A percentile compares a stretch with the other conserved stretches of the same genome.
Conservation (phyloP, 441 rosid species). For the Erodium moschatum region DNA sequence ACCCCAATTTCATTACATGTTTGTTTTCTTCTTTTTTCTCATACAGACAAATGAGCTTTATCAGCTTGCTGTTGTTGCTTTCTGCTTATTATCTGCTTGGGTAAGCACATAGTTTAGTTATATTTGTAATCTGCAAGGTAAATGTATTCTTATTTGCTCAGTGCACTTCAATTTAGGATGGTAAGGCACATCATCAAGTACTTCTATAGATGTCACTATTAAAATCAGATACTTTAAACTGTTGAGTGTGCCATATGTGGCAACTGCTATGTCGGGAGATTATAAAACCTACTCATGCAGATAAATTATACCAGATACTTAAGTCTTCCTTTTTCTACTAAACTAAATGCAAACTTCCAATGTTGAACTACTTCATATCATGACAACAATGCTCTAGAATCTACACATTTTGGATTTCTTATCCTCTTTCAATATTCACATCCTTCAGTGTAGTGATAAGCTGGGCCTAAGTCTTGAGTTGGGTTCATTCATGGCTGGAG, state of each 20-base stretch:
- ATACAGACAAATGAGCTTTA: slow-evolving; percentile 90
- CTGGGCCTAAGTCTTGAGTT: slow-evolving; percentile 96
- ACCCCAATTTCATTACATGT: slow-evolving; percentile 5
- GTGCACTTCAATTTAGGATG: background rate
- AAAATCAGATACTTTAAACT: background rate
- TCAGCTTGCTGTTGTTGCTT: slow-evolving; percentile 95
- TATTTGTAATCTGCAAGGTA: background rate
- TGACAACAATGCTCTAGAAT: background rate
- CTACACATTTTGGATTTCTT: background rate
- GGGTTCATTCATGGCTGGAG: slow-evolving; percentile 97
- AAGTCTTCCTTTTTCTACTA: background rate
- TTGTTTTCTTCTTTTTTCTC: slow-evolving; percentile 17
- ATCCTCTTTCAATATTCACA: slow-evolving; percentile 15
- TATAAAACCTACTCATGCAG: background rate
- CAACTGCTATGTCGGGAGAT: background rate
- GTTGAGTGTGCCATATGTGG: background rate
- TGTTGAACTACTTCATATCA: background rate
- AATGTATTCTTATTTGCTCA: background rate
- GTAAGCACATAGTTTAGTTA: slow-evolving; percentile 38
- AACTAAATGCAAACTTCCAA: background rate
- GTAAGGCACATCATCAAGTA: background rate
- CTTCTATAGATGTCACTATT: background rate
- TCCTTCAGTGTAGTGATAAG: slow-evolving; percentile 96
- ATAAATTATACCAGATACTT: background rate
- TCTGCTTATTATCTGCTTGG: slow-evolving; percentile 98